These are phyloP conservation scores for Drosera spatulata DNA, from an alignment of 179 eudicot species.

Conservation along the genomic window DNA sequence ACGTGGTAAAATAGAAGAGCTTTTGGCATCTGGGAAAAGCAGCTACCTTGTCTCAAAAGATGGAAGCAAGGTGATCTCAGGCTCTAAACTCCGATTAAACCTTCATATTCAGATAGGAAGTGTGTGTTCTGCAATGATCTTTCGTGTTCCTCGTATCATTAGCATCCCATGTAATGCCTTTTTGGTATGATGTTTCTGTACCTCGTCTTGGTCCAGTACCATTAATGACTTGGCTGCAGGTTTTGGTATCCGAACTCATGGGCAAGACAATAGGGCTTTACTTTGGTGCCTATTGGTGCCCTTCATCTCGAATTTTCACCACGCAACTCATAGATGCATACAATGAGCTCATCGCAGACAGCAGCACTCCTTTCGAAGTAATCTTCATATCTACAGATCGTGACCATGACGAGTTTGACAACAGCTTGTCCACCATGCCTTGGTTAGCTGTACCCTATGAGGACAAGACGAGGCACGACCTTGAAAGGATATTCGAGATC, in stretches of 20 bases:
- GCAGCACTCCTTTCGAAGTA: constrained; percentile 32
- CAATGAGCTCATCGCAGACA: constrained; percentile 17
- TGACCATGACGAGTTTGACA: constrained; percentile 25
- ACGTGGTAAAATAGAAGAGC: constrained; percentile 37
- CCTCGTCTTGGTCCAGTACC: too few relatives aligned
- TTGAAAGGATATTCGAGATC: constrained; percentile 36
- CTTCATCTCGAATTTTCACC: constrained; percentile 40
- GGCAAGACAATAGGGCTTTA: constrained; percentile 48
- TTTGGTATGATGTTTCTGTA: too few relatives aligned
- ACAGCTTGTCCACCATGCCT: constrained; percentile 35
- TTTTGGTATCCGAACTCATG: constrained; percentile 23
- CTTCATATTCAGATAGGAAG: too few relatives aligned
- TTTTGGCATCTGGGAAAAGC: constrained; percentile 28
- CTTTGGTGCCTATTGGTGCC: constrained; percentile 56
- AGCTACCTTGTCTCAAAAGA: constrained; percentile 24
- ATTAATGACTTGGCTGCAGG: constrained; percentile 11
- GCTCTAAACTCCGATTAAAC: background rate
- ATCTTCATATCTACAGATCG: constrained; percentile 44
- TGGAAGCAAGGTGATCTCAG: constrained; percentile 23
- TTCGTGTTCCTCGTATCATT: too few relatives aligned
- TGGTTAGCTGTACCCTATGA: constrained; percentile 47
- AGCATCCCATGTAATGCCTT: too few relatives aligned
- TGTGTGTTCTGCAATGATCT: too few relatives aligned
- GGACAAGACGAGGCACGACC: constrained; percentile 30
- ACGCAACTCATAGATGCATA: constrained; percentile 31